A percentile compares a stretch with the other conserved stretches of the same genome.
phyloP scores from a whole-genome alignment of 2,329 filamentous ascomycete species.

The Didymella segeticola region DNA sequence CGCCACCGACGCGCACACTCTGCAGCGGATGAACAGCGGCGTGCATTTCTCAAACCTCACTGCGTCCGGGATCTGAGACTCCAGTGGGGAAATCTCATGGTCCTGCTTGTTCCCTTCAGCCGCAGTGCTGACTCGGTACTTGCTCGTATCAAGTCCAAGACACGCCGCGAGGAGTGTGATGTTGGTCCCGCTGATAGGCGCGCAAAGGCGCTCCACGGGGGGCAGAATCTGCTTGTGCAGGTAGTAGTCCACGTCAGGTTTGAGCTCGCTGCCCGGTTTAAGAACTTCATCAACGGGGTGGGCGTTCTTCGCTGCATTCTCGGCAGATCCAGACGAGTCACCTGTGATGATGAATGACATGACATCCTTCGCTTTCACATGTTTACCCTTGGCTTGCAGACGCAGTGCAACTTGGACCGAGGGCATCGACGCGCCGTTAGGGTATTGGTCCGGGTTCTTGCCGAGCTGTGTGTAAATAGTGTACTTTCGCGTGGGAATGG shows the following conservation, averaged over 20 bases:
- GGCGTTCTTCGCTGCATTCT: constrained; percentile 84
- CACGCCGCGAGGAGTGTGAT: constrained; percentile 89
- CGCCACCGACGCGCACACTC: constrained; percentile 75
- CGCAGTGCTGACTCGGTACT: constrained; percentile 76
- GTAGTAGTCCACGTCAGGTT: constrained; percentile 96
- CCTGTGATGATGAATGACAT: constrained; percentile 94
- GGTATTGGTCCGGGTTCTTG: constrained; percentile 91
- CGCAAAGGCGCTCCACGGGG: constrained; percentile 95
- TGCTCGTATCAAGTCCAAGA: constrained; percentile 86
- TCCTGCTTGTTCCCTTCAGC: constrained; percentile 55
- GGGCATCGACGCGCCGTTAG: constrained; percentile 93
- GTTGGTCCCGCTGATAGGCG: constrained; percentile 92
- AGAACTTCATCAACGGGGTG: constrained; percentile 85
- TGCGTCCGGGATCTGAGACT: constrained; percentile 91
- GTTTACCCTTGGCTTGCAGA: constrained; percentile 85
- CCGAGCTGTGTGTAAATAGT: constrained; percentile 98
- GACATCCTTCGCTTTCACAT: constrained; percentile 90
- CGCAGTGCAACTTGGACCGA: constrained; percentile 94
- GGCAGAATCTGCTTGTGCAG: constrained; percentile 98
- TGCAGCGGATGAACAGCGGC: constrained; percentile 79
- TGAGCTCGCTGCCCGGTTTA: constrained; percentile 75
- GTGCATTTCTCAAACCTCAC: constrained; percentile 85
- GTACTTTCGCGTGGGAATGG: constrained; percentile 82
- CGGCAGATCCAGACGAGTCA: constrained; percentile 65
- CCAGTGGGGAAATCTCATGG: constrained; percentile 77